Base-by-base conservation (phyloP, 1,284 basidiomycete genomes). In the Singerocomus inundabilis region DNA sequence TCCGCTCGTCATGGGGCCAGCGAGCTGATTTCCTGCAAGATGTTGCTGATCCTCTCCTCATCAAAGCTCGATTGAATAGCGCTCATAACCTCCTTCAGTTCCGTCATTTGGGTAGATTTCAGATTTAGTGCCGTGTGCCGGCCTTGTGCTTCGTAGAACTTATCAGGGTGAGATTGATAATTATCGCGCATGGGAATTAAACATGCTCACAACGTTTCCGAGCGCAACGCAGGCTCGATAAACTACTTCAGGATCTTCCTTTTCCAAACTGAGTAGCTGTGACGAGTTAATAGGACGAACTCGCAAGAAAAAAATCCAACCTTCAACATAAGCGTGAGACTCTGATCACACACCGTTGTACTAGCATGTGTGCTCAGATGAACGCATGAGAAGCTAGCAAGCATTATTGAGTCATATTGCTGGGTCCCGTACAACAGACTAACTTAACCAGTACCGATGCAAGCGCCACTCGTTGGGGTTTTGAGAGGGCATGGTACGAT, bases 201-300 rank as follows among this genome's bases (percentile, higher is more conserved):
- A n/a, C 18, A 32, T 16, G 73, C 84, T 63, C 53, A 93, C 91
- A 40, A 90, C 69, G 66, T 99, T 98, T 29, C 96, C 96, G 3
- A 98, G 74, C 0, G 88, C 94, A 13, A 97, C 88, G 7, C 91
- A 70, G 1, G 87, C 77, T 26, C 96, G 84, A 67, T 98, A 98
- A 12, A 82, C 78, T 3, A 88, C 84, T 64, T 99, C 96, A 18
- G 82, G 75, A 53, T 99, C 96, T 15, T 72, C 71, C 36, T 69
- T 79, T 68, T 95, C 91, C 37, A 76, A 74, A 51, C 77, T 69
- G 18, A 93, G 68, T 13, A 90, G 74, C 84, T 88, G 59, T 11
- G 30, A 56, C 37, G n/a, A 38, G 28, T 58, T 12, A 59, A 52
- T n/a, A 49, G 48, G 36, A 38, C 29, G 29, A 47, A 50, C 48